Evolutionary conservation across 495 filamentous ascomycete species (phyloP), one percentile per base, ranked within the genome.

Genomic region (Penicillium macrosclerotiorum): DNA sequence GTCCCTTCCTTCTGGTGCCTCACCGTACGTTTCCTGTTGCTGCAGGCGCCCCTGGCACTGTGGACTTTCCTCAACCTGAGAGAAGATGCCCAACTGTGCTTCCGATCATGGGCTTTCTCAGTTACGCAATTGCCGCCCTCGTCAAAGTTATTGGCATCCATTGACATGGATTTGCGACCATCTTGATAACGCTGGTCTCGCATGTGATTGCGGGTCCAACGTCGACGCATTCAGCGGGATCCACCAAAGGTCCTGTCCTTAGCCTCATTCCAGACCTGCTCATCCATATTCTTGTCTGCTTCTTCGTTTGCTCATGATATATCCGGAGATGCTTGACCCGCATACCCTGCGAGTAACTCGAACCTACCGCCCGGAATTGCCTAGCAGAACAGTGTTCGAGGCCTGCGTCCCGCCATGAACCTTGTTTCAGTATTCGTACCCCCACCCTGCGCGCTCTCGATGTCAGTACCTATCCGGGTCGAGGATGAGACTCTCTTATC

Each of bases 171-270:
- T 24, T 41, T 31, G 8, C 19, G 20, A 25, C 34, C 7, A 3
- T 22, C 12, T 24, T 57, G 53, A 60, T 60, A 57, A 60, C 46
- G 26, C 23, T 22, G 17, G 18, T 25, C 42, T 52, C 42, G 56
- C 67, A 70, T 70, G 67, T 71, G 67, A 71, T 64, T 61, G 67
- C 52, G 67, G 67, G 65, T 71, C 67, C 52, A 48, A 44, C 45
- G 42, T 57, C 42, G 52, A 49, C 49, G 44, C 53, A 54, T 59
- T 47, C 39, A 44, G 39, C 17, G 12, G 31, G 38, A 17, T 37
- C 43, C 43, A 46, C 43, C 34, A 37, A 12, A 38, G 36, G 36
- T 38, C 20, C 36, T 24, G 11, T 11, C 3, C 19, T 38, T 18
- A 36, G 20, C 42, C 32, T 45, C 40, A 43, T n/a, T n/a, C n/a